These are phyloP conservation scores for Fusarium multiceps DNA, from an alignment of 2,329 filamentous ascomycete genomes.

Conservation along the genomic window DNA sequence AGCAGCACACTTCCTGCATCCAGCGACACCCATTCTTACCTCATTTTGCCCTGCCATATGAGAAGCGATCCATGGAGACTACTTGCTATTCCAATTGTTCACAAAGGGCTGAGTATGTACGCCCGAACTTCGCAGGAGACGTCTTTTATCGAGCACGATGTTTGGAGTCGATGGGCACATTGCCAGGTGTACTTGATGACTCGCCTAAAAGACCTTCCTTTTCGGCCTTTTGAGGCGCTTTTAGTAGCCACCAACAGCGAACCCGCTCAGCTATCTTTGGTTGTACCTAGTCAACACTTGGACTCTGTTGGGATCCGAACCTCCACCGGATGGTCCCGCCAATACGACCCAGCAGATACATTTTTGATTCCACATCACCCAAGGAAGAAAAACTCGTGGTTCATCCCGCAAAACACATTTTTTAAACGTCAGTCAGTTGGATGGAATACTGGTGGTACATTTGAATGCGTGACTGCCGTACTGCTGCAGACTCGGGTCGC, in stretches of 20 bases:
- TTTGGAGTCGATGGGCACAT: no score
- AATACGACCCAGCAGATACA: not conserved
- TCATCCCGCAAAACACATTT: accelerated
- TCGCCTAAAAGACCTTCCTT: no score
- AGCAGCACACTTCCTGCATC: not conserved
- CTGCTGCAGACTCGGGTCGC: not conserved
- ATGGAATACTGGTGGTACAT: not conserved
- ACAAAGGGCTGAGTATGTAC: no score
- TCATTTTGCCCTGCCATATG: not conserved
- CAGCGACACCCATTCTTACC: not conserved
- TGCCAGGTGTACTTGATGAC: no score
- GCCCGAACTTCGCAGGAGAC: no score
- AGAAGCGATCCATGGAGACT: not conserved
- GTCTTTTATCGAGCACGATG: no score
- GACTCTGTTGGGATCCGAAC: not conserved
- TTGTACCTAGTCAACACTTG: not conserved
- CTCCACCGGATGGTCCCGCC: not conserved
- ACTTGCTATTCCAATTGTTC: not conserved
- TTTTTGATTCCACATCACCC: not conserved
- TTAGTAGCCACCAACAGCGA: no score
- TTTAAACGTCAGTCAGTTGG: not conserved
- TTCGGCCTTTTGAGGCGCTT: no score
- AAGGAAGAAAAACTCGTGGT: not conserved
- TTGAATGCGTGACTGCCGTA: not conserved
- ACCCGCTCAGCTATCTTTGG: no score